Conservation (phyloP, 225 moss, liverwort and hornwort species). For the Straminergon stramineum region DNA sequence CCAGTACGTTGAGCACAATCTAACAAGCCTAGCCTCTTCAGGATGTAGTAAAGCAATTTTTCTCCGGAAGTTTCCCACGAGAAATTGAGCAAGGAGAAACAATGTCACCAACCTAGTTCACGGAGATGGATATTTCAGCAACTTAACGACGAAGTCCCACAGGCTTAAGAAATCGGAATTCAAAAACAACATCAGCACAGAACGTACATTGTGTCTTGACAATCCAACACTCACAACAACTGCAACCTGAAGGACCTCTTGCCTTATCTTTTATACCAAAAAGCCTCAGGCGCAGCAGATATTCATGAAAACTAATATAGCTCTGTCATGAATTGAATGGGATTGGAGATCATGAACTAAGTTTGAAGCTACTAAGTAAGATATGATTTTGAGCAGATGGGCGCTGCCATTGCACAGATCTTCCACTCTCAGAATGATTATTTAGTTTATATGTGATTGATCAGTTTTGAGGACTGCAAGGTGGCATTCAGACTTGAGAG, state of each 20-base stretch:
- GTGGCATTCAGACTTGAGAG: neutral
- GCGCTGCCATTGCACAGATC: no score
- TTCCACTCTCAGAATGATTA: neutral
- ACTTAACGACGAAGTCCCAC: neutral
- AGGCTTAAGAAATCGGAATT: no score
- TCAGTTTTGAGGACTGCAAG: neutral
- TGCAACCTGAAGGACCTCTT: neutral
- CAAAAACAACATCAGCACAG: neutral
- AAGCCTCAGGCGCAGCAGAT: neutral
- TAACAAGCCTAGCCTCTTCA: neutral
- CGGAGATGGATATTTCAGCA: neutral
- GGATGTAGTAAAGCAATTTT: neutral
- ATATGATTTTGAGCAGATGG: neutral
- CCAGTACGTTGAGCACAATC: neutral
- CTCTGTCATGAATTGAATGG: neutral
- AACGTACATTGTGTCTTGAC: fast-evolving
- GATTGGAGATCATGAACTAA: neutral
- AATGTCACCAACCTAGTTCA: neutral
- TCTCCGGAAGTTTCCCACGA: neutral
- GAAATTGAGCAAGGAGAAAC: neutral
- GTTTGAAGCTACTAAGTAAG: neutral
- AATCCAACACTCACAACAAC: neutral
- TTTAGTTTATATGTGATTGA: neutral
- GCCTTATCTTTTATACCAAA: neutral
- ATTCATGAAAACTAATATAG: neutral